These are phyloP conservation scores for Trichophaea hybrida DNA, from an alignment of 2,329 filamentous ascomycete species.

Conservation along the genomic window DNA sequence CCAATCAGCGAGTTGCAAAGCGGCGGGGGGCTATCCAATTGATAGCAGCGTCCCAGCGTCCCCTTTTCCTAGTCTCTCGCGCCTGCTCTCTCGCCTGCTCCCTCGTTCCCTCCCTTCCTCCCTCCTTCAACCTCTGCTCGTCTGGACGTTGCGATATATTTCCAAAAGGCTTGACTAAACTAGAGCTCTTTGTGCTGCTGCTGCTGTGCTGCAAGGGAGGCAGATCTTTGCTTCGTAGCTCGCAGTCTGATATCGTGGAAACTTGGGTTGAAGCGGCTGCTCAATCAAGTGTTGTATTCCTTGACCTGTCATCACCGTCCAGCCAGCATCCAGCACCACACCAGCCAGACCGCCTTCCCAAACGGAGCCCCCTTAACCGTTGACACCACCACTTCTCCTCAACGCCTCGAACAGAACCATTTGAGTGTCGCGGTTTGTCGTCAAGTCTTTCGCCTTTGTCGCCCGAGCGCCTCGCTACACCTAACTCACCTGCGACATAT, in stretches of 20 bases:
- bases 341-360: no score
- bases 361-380: not conserved
- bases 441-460: not conserved
- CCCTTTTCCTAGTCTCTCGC: not conserved
- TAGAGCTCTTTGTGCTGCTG: not conserved
- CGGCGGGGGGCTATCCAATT: no score
- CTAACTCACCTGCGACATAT: no score
- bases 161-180: not conserved
- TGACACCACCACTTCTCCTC: not conserved
- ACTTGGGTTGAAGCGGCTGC: not conserved
- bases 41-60: no score
- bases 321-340: no score
- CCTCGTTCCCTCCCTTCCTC: not conserved
- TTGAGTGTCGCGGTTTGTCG: not conserved
- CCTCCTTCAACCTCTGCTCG: not conserved
- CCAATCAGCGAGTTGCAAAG: no score
- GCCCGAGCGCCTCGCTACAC: no score
- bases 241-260: not conserved
- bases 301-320: no score
- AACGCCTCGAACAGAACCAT: not conserved
- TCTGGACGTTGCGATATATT: no score
- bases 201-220: not conserved
- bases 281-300: not conserved
- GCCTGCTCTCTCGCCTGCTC: not conserved
- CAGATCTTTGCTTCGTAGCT: not conserved